Evolutionary conservation across 1,284 basidiomycete genomes (phyloP), one percentile per base, ranked within the genome.

Genomic region (Sphaerobolus stellatus): DNA sequence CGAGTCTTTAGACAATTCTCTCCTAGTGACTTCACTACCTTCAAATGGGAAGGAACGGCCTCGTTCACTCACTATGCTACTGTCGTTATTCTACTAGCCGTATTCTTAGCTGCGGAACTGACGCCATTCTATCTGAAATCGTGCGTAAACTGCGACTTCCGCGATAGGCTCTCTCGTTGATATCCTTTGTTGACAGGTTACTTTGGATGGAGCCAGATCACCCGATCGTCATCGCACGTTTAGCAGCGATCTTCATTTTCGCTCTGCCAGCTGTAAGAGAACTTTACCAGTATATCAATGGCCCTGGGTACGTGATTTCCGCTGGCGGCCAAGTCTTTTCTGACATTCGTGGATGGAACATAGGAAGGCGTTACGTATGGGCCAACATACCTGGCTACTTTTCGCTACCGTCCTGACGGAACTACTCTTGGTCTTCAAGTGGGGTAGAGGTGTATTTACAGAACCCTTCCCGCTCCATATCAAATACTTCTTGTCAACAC

Each of bases 201-300:
- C 74, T 92, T 34, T 92, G 90, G 90, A 88, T 93, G 82, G 88
- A 92, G 62, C 90, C 90, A 28, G 86, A 90, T 65, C 89, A 92
- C 68, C 89, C 88, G 7, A 83, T 92, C 58, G 79, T 92, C 40
- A 88, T 91, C 53, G 71, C 81, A 56, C 80, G 90, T 29, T 77
- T 92, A 11, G 83, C 82, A 6, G 82, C 82, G 51, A 82, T 92
- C 53, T 92, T 93, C 67, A 71, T 92, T 3, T 92, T 90, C 64
- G 90, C 84, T 14, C 73, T 93, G 34, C 90, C 90, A 9, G 90
- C 90, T 13, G 86, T 86, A 52, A 75, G 89, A 60, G 89, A 92
- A 69, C 70, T 91, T 30, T 88, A 82, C 67, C 88, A 89, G 66
- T 91, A 90, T 64, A 81, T 88, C 65, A 89, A 85, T 65, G 79